phyloP scores from a whole-genome alignment of 306 rosid genomes.

The Cicer bijugum region DNA sequence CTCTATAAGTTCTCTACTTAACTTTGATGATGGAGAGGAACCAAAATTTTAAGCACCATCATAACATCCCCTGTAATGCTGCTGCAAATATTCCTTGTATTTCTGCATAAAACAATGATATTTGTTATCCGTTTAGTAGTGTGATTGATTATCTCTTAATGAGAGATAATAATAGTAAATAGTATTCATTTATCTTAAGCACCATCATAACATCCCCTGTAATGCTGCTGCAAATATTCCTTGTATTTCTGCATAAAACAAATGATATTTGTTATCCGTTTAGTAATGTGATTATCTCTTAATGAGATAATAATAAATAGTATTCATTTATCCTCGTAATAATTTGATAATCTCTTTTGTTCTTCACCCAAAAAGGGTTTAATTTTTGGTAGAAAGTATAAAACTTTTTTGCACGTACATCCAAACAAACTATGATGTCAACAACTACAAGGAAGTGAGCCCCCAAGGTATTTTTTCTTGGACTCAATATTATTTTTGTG shows the following conservation, averaged over 20 bases:
- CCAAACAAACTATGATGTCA: too few relatives aligned
- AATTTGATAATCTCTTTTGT: not conserved
- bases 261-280: not conserved
- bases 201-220: constrained; percentile 18
- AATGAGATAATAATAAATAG: too few relatives aligned
- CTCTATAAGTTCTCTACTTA: constrained; percentile 45
- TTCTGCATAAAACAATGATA: not conserved
- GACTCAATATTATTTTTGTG: too few relatives aligned
- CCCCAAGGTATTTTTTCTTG: too few relatives aligned
- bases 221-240: constrained; percentile 37
- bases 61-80: constrained; percentile 22
- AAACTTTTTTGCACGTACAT: too few relatives aligned
- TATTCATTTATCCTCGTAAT: not conserved
- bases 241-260: constrained; percentile 5
- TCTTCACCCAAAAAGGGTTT: not conserved
- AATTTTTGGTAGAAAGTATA: too few relatives aligned
- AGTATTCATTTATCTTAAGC: not conserved
- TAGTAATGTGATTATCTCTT: too few relatives aligned
- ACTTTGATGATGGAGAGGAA: constrained; percentile 42
- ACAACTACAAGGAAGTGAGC: too few relatives aligned
- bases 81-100: constrained; percentile 27
- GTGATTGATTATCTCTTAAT: too few relatives aligned
- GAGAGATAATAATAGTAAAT: too few relatives aligned
- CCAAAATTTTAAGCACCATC: constrained; percentile 26
- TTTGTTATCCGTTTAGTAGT: not conserved